Evolutionary conservation across 331 rosid genomes (phyloP), one percentile per base, ranked within the genome.

Genomic region (Malus hybrid): DNA sequence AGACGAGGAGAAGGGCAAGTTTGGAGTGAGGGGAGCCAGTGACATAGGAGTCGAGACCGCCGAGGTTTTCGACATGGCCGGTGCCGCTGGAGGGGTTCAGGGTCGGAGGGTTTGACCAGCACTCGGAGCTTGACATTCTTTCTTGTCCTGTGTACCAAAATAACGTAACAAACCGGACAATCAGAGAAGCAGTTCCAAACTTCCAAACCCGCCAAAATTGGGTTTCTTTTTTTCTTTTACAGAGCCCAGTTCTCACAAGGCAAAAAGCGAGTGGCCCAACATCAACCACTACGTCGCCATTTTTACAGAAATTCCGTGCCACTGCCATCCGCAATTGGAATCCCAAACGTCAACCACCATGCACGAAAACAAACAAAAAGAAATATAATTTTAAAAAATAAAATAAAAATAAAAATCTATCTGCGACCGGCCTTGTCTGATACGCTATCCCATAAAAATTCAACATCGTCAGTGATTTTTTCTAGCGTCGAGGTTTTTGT

Each of bases 101-200:
- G 7, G 71, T 72, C 18, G 97, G 97, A 34, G 98, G 90, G 76
- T 89, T 89, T 32, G 97, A 81, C 71, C 92, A 84, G 75, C 98
- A 93, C 52, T 86, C 57, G 0, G 88, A 63, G 3, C 97, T 89
- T 28, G 92, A 67, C 92, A 91, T 88, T 33, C 66, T 42, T 28
- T 20, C 26, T 53, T 3, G 0, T 3, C 1, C 46, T 1, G 46
- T 42, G 44, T 8, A 8, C 11, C 44, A 42, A 42, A 42, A 42
- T 42, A 42, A 42, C 12, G 4, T 42, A 42, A 42, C 10, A 42
- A 42, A 42, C 12, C 13, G 4, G 46, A 4, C 46, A 10, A 42
- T 1, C 13, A 42, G 12, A 42, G 46, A 42, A 42, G 46, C 46
- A 42, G 46, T 42, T 9, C 46, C 46, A 10, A 42, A 42, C 13